Base-by-base conservation (phyloP, 2,329 filamentous ascomycete genomes). In the Hypoxylon sp. region DNA sequence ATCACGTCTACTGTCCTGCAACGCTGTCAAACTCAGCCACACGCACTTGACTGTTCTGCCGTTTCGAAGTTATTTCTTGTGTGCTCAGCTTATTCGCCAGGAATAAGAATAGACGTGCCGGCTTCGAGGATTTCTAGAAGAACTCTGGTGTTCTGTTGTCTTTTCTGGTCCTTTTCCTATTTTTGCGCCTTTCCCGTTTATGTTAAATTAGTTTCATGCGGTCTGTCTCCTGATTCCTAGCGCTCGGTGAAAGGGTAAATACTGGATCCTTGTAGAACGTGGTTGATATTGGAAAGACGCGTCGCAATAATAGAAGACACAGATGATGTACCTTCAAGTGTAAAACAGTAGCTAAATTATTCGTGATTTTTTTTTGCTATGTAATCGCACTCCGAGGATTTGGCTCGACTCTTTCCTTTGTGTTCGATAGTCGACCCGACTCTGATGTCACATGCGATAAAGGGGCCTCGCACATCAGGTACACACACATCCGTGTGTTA, bases 201-300 rank as follows among this genome's bases (percentile, higher is more conserved):
- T 59, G 62, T 67, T 67, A 56, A 62, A 67, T 67, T 67, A 67
- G 52, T 41, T 44, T 64, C 56, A 64, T 64, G 64, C 62, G 48
- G 49, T 48, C 43, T 50, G 32, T 48, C 49, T 56, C 30, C 34
- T 47, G 34, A 52, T 22, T 26, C 11, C 37, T 56, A 53, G 47
- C 52, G 53, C 62, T 65, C 58, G 52, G 65, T 57, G 52, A 61
- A 47, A 28, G 47, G 54, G 54, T 43, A 24, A 55, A 54, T 60
- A 56, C 49, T 60, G 50, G 62, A 64, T 64, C 64, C 60, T 61
- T 64, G 64, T 58, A 59, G 44, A 64, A 60, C 60, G 56, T 64
- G 60, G 63, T 64, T 64, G 59, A 59, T 59, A 66, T 60, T 48
- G 26, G 56, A 58, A 58, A 56, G 49, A 64, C 60, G 60, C 64